Evolutionary conservation across 2,329 filamentous ascomycete genomes (phyloP).

Genomic region (Cordyceps javanica): DNA sequence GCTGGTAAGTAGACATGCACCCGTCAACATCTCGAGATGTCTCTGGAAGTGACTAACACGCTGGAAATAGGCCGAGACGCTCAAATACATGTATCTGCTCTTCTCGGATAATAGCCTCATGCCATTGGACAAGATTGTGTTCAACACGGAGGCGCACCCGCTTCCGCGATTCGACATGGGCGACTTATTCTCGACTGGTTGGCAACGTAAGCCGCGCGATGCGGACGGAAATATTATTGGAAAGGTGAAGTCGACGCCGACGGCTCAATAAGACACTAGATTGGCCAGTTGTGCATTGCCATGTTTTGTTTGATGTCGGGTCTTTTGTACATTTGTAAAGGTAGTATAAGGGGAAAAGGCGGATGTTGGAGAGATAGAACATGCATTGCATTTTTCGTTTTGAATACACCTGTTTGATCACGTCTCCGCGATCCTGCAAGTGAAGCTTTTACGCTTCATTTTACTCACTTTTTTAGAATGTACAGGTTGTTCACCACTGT

Average conservation of each 20-base stretch:
- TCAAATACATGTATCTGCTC: constrained; percentile 95
- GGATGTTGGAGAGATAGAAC: not conserved
- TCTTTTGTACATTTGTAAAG: not conserved
- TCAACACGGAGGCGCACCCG: constrained; percentile 94
- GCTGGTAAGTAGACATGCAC: constrained; percentile 57
- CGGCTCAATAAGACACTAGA: not conserved
- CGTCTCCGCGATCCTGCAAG: not conserved
- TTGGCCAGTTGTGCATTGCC: not conserved
- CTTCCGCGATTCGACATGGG: constrained; percentile 82
- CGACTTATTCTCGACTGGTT: constrained; percentile 71
- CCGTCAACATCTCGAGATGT: not conserved
- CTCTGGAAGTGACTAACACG: constrained; percentile 16
- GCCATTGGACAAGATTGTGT: constrained; percentile 78
- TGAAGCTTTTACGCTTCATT: too few relatives aligned
- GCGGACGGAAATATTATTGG: constrained; percentile 32
- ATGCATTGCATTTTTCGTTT: not conserved
- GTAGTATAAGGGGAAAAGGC: not conserved
- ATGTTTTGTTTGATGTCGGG: not conserved
- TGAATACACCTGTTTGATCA: not conserved
- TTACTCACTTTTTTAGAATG: too few relatives aligned
- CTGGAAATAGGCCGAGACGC: constrained; percentile 70
- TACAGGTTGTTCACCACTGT: too few relatives aligned
- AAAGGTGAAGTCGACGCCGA: not conserved
- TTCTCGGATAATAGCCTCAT: constrained; percentile 81
- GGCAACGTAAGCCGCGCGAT: constrained; percentile 63